Conservation (phyloP, 164 flowering plant genomes). For the Dillenia turbinata region DNA sequence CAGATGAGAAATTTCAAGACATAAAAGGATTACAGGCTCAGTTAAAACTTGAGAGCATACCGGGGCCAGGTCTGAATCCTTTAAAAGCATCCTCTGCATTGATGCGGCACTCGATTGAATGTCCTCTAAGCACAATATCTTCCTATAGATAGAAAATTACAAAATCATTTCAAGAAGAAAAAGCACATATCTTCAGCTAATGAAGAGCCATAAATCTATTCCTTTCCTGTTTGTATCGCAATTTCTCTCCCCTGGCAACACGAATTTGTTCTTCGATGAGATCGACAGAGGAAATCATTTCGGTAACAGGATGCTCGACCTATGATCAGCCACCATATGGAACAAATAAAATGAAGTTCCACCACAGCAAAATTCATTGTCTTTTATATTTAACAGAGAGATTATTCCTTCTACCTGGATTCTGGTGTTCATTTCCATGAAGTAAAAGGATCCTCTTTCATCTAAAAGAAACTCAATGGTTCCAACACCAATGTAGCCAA, state of each 20-base stretch:
- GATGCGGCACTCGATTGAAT: constrained; percentile 98
- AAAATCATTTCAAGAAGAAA: not conserved
- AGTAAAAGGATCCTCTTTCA: constrained; percentile 96
- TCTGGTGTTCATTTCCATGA: constrained; percentile 99
- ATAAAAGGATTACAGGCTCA: not conserved
- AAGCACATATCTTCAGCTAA: not conserved
- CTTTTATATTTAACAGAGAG: not conserved
- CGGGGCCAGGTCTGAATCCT: constrained; percentile 96
- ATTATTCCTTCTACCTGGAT: constrained; percentile 62
- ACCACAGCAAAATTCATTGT: not conserved
- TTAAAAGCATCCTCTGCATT: constrained; percentile 99
- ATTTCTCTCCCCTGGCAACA: constrained; percentile 90
- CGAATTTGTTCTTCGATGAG: constrained; percentile 97
- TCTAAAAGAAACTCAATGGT: constrained; percentile 95
- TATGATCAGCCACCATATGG: constrained; percentile 15
- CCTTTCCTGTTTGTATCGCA: constrained; percentile 80
- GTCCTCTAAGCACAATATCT: constrained; percentile 95
- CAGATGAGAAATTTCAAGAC: not conserved
- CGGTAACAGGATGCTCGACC: constrained; percentile 99
- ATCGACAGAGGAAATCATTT: constrained; percentile 94
- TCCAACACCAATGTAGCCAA: constrained; percentile 97
- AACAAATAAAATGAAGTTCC: constrained; percentile 1
- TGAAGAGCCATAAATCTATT: not conserved
- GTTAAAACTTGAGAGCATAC: constrained; percentile 27
- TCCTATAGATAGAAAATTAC: constrained; percentile 47